A percentile compares a stretch with the other conserved stretches of the same genome.
Conservation (phyloP, 768 basidiomycete genomes). For the Pisolithus microcarpus region DNA sequence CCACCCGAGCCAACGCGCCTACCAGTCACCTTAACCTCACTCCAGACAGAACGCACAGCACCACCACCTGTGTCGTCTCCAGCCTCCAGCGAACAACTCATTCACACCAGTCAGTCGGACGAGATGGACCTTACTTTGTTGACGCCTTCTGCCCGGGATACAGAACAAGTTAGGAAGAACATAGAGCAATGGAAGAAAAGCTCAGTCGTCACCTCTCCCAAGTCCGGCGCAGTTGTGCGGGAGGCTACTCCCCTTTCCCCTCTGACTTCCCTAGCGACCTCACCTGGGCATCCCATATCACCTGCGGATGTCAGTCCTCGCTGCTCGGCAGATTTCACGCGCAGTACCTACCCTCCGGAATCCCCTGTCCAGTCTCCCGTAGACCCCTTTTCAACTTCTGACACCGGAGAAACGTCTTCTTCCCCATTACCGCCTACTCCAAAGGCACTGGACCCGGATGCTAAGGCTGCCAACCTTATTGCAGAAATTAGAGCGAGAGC, state of each 20-base stretch:
- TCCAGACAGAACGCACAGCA: constrained; percentile 34
- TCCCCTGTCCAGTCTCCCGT: constrained; percentile 9
- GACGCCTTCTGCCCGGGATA: constrained; percentile 18
- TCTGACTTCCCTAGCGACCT: constrained; percentile 8
- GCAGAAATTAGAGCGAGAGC: constrained; percentile 61
- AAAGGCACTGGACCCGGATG: constrained; percentile 22
- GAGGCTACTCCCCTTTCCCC: constrained; percentile 9
- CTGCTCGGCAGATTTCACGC: constrained; percentile 3
- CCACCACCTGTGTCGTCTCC: constrained; percentile 15
- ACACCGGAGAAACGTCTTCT: constrained; percentile 12
- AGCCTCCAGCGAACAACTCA: constrained; percentile 26
- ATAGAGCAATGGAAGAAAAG: constrained; percentile 39
- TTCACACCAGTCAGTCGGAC: constrained; percentile 64
- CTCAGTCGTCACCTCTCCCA: constrained; percentile 18
- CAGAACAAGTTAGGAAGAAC: constrained; percentile 27
- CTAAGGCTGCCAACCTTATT: constrained; percentile 53
- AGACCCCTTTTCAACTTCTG: constrained; percentile 17
- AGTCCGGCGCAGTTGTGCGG: constrained; percentile 13
- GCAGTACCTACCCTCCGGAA: constrained; percentile 6
- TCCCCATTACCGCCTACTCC: constrained; percentile 26
- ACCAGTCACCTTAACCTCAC: constrained; percentile 4
- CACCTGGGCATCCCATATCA: not conserved
- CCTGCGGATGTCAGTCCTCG: constrained; percentile 8
- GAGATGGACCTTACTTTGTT: constrained; percentile 47
- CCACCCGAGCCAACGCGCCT: constrained; percentile 5